Evolutionary conservation across 176 grass and related monocot genomes (phyloP).

Genomic region (Carex scoparia): DNA sequence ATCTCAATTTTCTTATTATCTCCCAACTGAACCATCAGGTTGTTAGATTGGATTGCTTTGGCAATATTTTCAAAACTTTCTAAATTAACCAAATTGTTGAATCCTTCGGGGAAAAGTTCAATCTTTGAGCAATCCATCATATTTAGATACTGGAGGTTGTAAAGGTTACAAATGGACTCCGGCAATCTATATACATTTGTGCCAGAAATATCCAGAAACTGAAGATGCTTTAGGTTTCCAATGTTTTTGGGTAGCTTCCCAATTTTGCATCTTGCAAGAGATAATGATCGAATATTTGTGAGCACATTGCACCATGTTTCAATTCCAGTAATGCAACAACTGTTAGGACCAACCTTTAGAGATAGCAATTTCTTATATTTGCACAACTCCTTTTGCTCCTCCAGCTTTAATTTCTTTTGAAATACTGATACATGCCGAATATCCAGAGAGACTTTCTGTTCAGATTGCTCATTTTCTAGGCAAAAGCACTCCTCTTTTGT

Average conservation of each 20-base stretch:
- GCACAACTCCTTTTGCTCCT: background rate
- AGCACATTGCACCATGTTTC: background rate
- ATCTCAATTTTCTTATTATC: background rate
- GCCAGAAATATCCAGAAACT: constrained; percentile 10
- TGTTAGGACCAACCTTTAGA: background rate
- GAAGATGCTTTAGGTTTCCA: constrained; percentile 5
- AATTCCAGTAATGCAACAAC: background rate
- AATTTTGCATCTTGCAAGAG: background rate
- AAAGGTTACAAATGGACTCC: constrained; percentile 3
- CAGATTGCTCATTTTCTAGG: background rate
- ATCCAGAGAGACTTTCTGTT: background rate
- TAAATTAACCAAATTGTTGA: too few species aligned
- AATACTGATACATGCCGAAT: background rate
- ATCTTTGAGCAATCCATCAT: too few species aligned
- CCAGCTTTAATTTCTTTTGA: background rate
- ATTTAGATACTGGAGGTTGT: constrained; percentile 8
- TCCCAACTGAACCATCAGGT: background rate
- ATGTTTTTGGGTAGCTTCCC: background rate
- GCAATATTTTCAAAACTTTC: too few species aligned
- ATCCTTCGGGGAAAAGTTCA: too few species aligned
- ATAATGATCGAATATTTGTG: background rate
- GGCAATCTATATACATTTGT: constrained; percentile 18
- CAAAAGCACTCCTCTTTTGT: background rate
- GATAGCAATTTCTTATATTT: background rate
- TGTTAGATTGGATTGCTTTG: too few species aligned